Percentiles rank a stretch among this genome's conserved stretches.
Evolutionary conservation across 495 filamentous ascomycete genomes (phyloP).

Genomic region (Hypoxylon cercidicola): DNA sequence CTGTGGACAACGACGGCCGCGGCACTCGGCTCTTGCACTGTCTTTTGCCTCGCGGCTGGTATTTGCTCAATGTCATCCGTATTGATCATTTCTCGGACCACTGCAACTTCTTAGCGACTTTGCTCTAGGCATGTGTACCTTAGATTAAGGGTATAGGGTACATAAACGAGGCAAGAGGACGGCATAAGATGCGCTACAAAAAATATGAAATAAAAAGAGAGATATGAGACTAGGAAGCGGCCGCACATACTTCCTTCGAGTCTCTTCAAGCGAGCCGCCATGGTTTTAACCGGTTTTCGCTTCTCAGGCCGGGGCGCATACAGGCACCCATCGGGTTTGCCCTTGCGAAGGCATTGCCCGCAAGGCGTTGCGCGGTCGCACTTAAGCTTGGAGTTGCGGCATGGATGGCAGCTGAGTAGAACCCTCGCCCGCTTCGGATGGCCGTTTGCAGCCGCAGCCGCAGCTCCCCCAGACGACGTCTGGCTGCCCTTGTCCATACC

Average conservation of each 20-base stretch:
- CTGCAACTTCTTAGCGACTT: constrained; percentile 23
- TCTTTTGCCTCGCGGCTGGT: constrained; percentile 30
- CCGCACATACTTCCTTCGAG: constrained; percentile 56
- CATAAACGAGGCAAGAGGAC: too few relatives aligned
- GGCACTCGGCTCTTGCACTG: constrained; percentile 23
- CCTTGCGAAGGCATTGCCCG: constrained; percentile 58
- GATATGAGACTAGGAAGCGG: not conserved
- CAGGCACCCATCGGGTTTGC: constrained; percentile 52
- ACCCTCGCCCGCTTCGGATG: constrained; percentile 51
- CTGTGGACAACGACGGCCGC: constrained; percentile 50
- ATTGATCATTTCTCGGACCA: constrained; percentile 62
- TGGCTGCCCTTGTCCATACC: not conserved
- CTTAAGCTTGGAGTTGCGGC: constrained; percentile 57
- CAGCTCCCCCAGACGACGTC: not conserved
- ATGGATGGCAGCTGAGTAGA: constrained; percentile 54
- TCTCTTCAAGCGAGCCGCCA: constrained; percentile 62
- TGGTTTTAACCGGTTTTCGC: constrained; percentile 50
- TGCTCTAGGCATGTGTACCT: not conserved
- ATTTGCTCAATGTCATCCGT: constrained; percentile 39
- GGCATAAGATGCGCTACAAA: not conserved
- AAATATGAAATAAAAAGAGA: not conserved
- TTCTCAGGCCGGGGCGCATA: constrained; percentile 59
- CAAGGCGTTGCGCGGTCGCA: constrained; percentile 49
- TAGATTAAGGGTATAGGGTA: too few relatives aligned
- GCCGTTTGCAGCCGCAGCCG: constrained; percentile 14